These are phyloP conservation scores for Encephalitozoon cuniculi DNA, from an alignment of 371 early-diverging fungal genomes.

Conservation along the genomic window DNA sequence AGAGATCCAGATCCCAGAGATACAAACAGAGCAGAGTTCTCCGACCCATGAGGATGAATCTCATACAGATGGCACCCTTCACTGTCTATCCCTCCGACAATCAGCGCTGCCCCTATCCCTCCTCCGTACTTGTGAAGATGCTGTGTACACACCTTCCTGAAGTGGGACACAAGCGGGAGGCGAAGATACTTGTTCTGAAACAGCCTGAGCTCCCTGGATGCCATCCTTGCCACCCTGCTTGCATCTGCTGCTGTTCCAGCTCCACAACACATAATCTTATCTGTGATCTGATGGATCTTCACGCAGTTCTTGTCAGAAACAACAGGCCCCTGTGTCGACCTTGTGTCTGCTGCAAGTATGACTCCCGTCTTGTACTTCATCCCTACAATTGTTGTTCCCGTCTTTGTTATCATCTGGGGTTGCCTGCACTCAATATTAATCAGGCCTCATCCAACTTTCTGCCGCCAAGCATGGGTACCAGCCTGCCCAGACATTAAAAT, in stretches of 20 bases:
- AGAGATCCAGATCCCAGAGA: conserved; percentile 94
- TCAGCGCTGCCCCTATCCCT: conserved; percentile 85
- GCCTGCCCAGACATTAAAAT: neutral
- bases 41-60: conserved; percentile 88
- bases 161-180: conserved; percentile 76
- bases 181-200: conserved; percentile 78
- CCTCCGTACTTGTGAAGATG: conserved; percentile 73
- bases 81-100: conserved; percentile 86
- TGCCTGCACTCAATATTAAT: neutral
- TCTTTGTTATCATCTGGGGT: conserved; percentile 64
- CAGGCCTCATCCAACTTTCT: neutral
- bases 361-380: conserved; percentile 66
- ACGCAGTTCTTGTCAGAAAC: conserved; percentile 97
- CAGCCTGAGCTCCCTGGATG: conserved; percentile 79
- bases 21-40: conserved; percentile 83
- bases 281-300: conserved; percentile 93
- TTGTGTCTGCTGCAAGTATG: conserved; percentile 94
- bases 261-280: conserved; percentile 97
- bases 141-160: conserved; percentile 65
- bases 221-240: conserved; percentile 80
- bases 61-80: conserved; percentile 79
- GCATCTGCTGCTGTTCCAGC: conserved; percentile 99
- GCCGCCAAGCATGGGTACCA: neutral
- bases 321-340: conserved; percentile 92
- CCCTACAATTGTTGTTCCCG: conserved; percentile 86